Base-by-base conservation (phyloP, 108 stramenopile genomes). In the Aurantiochytrium sp. region DNA sequence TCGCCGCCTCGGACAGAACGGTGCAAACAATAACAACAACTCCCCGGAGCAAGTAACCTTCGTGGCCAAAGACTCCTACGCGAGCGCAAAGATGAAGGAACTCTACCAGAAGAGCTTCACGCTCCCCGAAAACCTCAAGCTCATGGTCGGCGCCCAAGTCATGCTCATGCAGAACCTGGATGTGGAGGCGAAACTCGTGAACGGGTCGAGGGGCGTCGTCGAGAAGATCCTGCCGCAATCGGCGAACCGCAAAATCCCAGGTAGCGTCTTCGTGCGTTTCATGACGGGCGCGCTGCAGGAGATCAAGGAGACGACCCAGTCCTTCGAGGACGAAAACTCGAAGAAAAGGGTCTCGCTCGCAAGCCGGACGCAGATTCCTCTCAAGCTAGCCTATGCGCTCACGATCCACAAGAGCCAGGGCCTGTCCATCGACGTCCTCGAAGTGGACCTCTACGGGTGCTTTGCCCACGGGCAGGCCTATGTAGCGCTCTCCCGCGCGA, bases 391-490 rank as follows among this genome's bases (percentile, higher is more conserved):
- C 22, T 96, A 95, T 94, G 94, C 95, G 31, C 85, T 95, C 10
- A 94, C 94, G 19, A 87, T 97, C 36, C 96, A 97, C 89, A 96
- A 96, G 86, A 90, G 92, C 45, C 96, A 97, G 86, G 96, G 96
- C 27, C 94, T 95, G 94, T 95, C 96, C 4, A 87, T 96, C 22
- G 91, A 92, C 55, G 89, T 87, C 32, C 55, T 94, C 22, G 89
- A 92, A 37, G 91, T 95, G 32, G 86, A 93, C 59, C 86, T 97
- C 36, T 45, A 55, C 10, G 90, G 93, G 36, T 92, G 91, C 53
- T 97, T 97, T 90, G 93, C 93, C 19, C 86, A 85, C 41, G 96
- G 96, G 39, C 95, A 96, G 87, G 94, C 95, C 68, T 97, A 96
- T 91, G 96, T 96, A 4, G 96, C 96, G 1, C 91, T 96, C 45